phyloP scores from a whole-genome alignment of 768 basidiomycete species.

The Macrolepiota dolichaula region DNA sequence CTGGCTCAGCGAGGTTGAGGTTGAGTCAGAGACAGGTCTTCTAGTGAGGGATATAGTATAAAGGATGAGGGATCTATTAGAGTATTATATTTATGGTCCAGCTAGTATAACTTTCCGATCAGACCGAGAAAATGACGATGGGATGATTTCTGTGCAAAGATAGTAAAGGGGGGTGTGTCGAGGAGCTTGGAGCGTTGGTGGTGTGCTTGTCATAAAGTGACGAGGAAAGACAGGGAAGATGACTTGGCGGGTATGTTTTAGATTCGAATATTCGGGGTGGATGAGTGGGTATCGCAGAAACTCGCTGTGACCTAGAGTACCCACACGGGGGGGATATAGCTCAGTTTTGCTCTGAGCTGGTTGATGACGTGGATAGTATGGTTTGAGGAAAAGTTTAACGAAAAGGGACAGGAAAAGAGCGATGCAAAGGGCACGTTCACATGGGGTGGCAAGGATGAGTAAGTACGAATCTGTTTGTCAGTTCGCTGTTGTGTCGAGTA shows the following conservation, averaged over 20 bases:
- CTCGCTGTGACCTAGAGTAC: neutral
- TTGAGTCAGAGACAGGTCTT: neutral
- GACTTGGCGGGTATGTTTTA: too few species aligned
- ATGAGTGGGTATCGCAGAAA: neutral
- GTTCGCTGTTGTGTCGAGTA: neutral
- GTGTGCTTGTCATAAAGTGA: too few species aligned
- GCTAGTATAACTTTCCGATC: too few species aligned
- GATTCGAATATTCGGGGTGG: too few species aligned
- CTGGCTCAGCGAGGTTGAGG: neutral
- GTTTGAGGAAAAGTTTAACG: neutral
- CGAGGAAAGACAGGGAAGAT: too few species aligned
- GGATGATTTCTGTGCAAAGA: too few species aligned
- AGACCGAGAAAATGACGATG: too few species aligned
- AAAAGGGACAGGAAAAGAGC: neutral
- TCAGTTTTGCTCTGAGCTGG: neutral
- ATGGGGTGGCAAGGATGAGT: neutral
- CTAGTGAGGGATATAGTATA: neutral
- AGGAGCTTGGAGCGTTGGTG: too few species aligned
- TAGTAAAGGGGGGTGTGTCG: too few species aligned
- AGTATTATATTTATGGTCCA: too few species aligned
- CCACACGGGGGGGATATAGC: neutral
- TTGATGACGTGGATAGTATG: neutral
- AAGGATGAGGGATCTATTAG: neutral
- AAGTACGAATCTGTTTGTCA: neutral
- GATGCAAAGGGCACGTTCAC: neutral